Evolutionary conservation across 805 yeast species (phyloP).

Genomic region (Candida sphagnicola): DNA sequence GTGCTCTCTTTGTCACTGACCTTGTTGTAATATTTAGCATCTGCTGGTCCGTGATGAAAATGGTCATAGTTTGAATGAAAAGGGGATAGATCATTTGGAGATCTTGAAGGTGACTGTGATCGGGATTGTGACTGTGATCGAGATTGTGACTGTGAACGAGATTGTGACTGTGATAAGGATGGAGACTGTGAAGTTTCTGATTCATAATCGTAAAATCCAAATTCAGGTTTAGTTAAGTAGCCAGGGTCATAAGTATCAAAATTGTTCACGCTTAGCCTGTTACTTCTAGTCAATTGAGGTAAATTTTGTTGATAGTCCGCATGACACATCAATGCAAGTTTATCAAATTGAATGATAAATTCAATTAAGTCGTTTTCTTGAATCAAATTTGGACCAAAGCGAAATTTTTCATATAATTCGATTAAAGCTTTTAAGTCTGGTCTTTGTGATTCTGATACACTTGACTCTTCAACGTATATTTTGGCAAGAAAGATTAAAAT

Average conservation of each 20-base stretch:
- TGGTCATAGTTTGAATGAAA: not conserved
- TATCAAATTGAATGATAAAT: conserved; percentile 44
- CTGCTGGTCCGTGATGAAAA: conserved; percentile 8
- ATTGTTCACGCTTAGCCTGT: not conserved
- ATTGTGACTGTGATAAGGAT: not conserved
- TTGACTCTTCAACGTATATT: conserved; percentile 8
- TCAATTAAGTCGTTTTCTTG: conserved; percentile 54
- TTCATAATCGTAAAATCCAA: conserved; percentile 1
- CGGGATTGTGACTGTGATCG: not conserved
- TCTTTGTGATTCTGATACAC: conserved; percentile 5
- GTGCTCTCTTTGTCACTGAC: not conserved
- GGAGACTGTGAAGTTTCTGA: not conserved
- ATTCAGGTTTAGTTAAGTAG: not conserved
- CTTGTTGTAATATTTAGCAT: conserved; percentile 6
- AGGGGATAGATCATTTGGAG: not conserved
- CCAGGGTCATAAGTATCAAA: conserved; percentile 1
- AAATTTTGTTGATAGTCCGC: conserved; percentile 13
- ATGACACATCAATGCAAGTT: conserved; percentile 14
- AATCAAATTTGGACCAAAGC: conserved; percentile 63
- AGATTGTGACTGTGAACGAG: not conserved
- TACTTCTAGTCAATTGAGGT: conserved; percentile 6
- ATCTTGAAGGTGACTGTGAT: not conserved
- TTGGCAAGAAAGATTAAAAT: conserved; percentile 30
- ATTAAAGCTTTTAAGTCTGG: conserved; percentile 23
- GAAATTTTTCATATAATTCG: conserved; percentile 58